Base-by-base conservation (phyloP, 2,329 filamentous ascomycete genomes). In the Pseudogymnoascus verrucosus region DNA sequence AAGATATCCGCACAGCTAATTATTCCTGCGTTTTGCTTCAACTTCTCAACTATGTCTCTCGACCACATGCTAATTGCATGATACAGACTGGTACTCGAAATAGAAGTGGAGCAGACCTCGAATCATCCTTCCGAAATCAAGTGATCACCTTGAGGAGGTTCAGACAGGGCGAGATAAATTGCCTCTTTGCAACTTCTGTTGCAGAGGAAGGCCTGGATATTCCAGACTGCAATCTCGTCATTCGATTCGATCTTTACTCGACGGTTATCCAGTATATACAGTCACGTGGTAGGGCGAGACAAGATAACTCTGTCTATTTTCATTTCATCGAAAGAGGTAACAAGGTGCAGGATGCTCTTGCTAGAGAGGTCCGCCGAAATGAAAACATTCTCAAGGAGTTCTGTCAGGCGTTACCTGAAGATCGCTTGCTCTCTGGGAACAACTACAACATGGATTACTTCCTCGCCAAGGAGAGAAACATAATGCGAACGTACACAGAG, bases 221-320 rank as follows among this genome's bases (percentile, higher is more conserved):
- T 59, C 86, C 86, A 0, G 84, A 87, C 63, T 89, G 86, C 73
- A 88, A 89, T 67, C 72, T 88, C 1, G 78, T 89, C 31, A 79
- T 89, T 65, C 77, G 93, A 1, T 99, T 97, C 70, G 91, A 98
- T 72, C 82, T 96, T 2, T 96, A 92, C 75, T 81, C 83, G 10
- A 97, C 93, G 0, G 86, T 96, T 74, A 98, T 98, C 62, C 90
- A 96, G 71, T 98, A 97, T 72, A 87, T 98, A 19, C 95, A 99
- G 74, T 97, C 93, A 12, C 85, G 91, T 66, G 95, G 95, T 0
- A 85, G 95, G 62, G 95, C 95, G 11, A 84, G 95, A 40, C 89
- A 91, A 70, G 75, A 77, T 0, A 82, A 88, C 63, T 98, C 95
- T 0, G 86, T 84, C 67, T 97, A 93, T 73, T 83, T 93, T 36